phyloP scores from a whole-genome alignment of 108 stramenopile genomes.

The Cylindrotheca fusiformis region DNA sequence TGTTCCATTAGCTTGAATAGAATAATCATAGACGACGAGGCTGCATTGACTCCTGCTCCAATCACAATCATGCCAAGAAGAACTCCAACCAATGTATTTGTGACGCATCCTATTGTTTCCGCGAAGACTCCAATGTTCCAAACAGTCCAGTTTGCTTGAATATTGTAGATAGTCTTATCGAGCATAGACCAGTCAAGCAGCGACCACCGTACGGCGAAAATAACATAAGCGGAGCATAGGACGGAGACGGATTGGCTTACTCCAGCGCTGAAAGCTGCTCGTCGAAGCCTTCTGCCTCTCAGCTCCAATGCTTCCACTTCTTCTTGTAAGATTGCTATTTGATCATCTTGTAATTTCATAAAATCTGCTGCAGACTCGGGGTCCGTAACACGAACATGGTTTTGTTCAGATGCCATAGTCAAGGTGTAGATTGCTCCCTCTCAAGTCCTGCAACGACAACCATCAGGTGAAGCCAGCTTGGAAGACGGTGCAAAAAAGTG shows the following conservation, averaged over 20 bases:
- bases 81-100: slow-evolving; percentile 26
- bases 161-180: slow-evolving; percentile 26
- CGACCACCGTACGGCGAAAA: slow-evolving; percentile 33
- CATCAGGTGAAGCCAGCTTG: no score
- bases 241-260: slow-evolving; percentile 22
- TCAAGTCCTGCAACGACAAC: no score
- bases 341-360: slow-evolving; percentile 6
- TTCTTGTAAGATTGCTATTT: slow-evolving; percentile 28
- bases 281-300: slow-evolving; percentile 31
- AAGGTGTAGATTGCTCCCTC: no score
- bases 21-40: slow-evolving; percentile 27
- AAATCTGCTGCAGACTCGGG: neutral
- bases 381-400: no score
- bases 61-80: slow-evolving; percentile 33
- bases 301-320: slow-evolving; percentile 17
- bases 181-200: slow-evolving; percentile 24
- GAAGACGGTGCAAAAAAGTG: no score
- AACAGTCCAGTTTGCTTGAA: slow-evolving; percentile 7
- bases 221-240: slow-evolving; percentile 23
- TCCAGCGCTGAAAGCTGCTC: slow-evolving; percentile 29
- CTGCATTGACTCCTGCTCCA: slow-evolving; percentile 36
- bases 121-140: slow-evolving; percentile 29
- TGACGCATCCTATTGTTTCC: slow-evolving; percentile 8
- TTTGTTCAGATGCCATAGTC: no score
- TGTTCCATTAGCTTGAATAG: slow-evolving; percentile 28